Percentiles rank a stretch among this genome's conserved stretches.
phyloP scores from a whole-genome alignment of 768 basidiomycete genomes.

The Podaxis mareebaensis region DNA sequence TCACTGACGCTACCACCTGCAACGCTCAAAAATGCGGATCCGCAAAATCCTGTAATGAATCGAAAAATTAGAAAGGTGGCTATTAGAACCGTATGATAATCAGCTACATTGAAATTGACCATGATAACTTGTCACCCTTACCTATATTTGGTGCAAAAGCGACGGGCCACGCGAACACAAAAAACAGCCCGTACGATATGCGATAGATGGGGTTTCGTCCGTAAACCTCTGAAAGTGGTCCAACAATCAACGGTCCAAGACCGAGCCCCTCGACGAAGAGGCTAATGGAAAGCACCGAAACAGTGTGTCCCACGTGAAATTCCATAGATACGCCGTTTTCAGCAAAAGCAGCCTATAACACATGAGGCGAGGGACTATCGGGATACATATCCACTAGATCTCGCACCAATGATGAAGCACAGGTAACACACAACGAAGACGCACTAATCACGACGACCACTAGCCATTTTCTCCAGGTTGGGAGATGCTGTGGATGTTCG shows the following conservation, averaged over 20 bases:
- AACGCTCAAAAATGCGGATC: slow-evolving; percentile 57
- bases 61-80: slow-evolving; percentile 63
- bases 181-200: slow-evolving; percentile 59
- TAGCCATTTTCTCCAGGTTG: slow-evolving; percentile 47
- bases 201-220: slow-evolving; percentile 68
- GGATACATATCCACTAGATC: background rate
- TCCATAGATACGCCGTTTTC: slow-evolving; percentile 56
- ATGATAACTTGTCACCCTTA: slow-evolving; percentile 26
- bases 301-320: slow-evolving; percentile 45
- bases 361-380: background rate
- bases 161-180: slow-evolving; percentile 67
- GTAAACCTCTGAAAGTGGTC: slow-evolving; percentile 57
- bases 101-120: background rate
- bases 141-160: slow-evolving; percentile 72
- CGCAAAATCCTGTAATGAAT: slow-evolving; percentile 55
- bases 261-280: slow-evolving; percentile 63
- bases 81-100: slow-evolving; percentile 21
- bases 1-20: slow-evolving; percentile 59
- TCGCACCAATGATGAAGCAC: slow-evolving; percentile 57
- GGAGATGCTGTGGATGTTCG: slow-evolving; percentile 44
- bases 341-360: slow-evolving; percentile 57
- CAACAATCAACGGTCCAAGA: slow-evolving; percentile 54
- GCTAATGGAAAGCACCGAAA: slow-evolving; percentile 56
- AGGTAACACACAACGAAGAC: slow-evolving; percentile 51
- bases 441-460: slow-evolving; percentile 46